Evolutionary conservation across 2,329 filamentous ascomycete species (phyloP), one percentile per base, ranked within the genome.

Genomic region (Knoxdaviesia capensis): DNA sequence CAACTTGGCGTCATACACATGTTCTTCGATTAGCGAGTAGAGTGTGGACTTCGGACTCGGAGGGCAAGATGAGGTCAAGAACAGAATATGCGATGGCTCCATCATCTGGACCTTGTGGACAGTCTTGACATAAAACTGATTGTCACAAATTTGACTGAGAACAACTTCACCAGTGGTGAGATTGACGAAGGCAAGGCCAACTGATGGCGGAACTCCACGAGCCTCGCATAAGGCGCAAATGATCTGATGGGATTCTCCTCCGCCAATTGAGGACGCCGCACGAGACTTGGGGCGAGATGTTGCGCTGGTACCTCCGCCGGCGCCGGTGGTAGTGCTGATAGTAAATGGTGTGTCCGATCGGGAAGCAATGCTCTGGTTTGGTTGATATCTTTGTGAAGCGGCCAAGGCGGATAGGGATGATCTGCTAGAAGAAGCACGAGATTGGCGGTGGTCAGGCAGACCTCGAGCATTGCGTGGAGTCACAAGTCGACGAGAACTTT

Each of bases 141-240:
- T 92, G 56, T 96, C 88, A 53, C 80, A 86, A 48, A 96, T 88
- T 53, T 94, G 85, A 53, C 84, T 92, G 35, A 96, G 68, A 31
- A 86, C 74, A 10, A 76, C 82, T 58, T 94, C 85, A 35, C 80
- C 82, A 3, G 83, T 87, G 36, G 83, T 78, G 3, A 92, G 66
- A 52, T 96, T 92, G 53, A 94, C 66, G 53, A 94, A 87, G 3
- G 85, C 83, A 36, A 94, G 65, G 1, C 88, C 87, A 2, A 96
- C 78, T 0, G 77, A 80, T 0, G 86, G 85, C 28, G 82, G 78
- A 5, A 94, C 72, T 5, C 85, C 85, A n/a, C 87, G 79, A 37
- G 83, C 85, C 56, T 94, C 86, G 51, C 76, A 83, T 40, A 94
- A 60, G 4, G 88, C 87, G 57, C 88, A 96, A n/a, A 94, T 65